Percentiles rank a stretch among this genome's conserved stretches.
These are phyloP conservation scores for Tetrahymena borealis DNA, from an alignment of 73 alveolate genomes.

Conservation along the genomic window DNA sequence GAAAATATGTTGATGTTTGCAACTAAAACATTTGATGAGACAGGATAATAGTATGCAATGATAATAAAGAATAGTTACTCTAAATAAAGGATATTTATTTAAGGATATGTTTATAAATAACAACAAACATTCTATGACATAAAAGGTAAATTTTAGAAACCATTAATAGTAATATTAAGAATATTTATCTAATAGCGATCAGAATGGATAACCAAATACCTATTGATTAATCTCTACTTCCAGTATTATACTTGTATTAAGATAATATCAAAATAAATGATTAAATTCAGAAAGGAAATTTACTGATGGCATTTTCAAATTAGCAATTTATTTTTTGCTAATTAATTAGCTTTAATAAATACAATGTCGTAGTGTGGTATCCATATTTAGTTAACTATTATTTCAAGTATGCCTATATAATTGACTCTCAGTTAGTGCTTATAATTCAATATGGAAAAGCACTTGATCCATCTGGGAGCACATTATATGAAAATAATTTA, in stretches of 20 bases:
- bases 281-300: neutral
- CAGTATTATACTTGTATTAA: neutral
- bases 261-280: neutral
- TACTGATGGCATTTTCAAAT: neutral
- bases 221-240: neutral
- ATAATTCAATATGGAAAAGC: neutral
- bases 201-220: neutral
- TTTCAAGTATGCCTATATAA: neutral
- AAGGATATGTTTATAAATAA: neutral
- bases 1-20: neutral
- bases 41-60: neutral
- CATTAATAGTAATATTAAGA: too few species aligned
- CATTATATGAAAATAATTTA: neutral
- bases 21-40: neutral
- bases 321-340: neutral
- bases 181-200: neutral
- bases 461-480: neutral
- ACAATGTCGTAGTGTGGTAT: neutral
- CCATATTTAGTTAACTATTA: neutral
- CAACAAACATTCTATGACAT: neutral
- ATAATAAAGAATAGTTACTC: too few species aligned
- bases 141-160: neutral
- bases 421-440: neutral
- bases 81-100: too few species aligned
- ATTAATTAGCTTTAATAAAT: too few species aligned